phyloP scores from a whole-genome alignment of 2,329 filamentous ascomycete genomes.

The Fusarium concolor region DNA sequence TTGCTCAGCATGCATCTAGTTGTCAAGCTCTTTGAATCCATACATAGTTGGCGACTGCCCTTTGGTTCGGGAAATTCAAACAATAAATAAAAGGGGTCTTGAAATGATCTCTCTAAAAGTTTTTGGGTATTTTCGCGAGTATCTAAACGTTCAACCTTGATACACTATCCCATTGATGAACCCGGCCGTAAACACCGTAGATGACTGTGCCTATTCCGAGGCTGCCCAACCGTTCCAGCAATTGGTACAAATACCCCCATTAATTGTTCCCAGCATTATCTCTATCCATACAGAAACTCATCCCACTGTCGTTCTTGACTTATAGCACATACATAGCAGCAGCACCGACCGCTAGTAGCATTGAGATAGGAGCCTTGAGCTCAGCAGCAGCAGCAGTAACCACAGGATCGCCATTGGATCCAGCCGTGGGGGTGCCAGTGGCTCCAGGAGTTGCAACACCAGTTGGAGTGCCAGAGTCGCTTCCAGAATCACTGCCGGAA shows the following conservation, averaged over 20 bases:
- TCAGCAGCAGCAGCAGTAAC: conserved; percentile 44
- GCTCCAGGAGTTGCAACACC: conserved; percentile 31
- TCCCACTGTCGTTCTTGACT: conserved; percentile 1
- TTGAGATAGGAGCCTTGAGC: conserved; percentile 55
- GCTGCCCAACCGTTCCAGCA: conserved; percentile 37
- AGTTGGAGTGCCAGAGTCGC: conserved; percentile 6
- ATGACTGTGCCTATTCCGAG: conserved; percentile 33
- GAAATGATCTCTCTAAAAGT: conserved; percentile 21
- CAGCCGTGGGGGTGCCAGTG: conserved; percentile 38
- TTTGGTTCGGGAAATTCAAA: neutral
- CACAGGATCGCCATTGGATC: conserved; percentile 31
- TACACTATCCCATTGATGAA: conserved; percentile 22
- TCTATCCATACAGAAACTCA: conserved; percentile 25
- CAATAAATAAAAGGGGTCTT: neutral
- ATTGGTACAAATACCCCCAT: conserved; percentile 38
- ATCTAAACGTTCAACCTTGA: conserved; percentile 17
- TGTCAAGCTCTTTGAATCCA: neutral
- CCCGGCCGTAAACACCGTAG: conserved; percentile 20
- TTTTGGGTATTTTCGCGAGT: conserved; percentile 21
- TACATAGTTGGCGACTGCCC: neutral
- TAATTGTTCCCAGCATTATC: conserved; percentile 30
- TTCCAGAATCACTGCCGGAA: conserved; percentile 1
- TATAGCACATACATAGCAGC: conserved; percentile 57
- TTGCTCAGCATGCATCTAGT: neutral
- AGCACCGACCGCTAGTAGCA: conserved; percentile 58